Conservation (phyloP, 2,329 filamentous ascomycete genomes). For the Drechslerella coelobrocha region DNA sequence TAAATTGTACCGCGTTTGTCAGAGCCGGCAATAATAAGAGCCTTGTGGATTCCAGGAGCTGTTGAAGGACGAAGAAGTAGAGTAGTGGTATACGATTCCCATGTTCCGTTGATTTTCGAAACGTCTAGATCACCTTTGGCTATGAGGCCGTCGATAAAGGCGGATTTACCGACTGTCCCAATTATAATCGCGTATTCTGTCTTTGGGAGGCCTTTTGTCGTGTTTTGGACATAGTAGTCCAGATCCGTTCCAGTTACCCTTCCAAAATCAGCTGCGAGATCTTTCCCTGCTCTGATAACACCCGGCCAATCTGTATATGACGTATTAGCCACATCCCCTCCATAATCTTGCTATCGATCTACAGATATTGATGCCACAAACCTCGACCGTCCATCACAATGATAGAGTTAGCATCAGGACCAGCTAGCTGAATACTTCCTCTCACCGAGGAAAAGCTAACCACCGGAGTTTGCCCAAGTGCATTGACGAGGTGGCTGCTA, state of each 20-base stretch:
- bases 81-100: constrained; percentile 72
- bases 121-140: constrained; percentile 66
- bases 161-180: constrained; percentile 71
- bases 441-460: constrained; percentile 35
- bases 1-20: constrained; percentile 73
- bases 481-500: constrained; percentile 39
- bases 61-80: constrained; percentile 67
- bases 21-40: constrained; percentile 72
- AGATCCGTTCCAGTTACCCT: constrained; percentile 67
- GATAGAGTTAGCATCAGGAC: constrained; percentile 33
- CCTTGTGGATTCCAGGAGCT: constrained; percentile 62
- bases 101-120: constrained; percentile 66
- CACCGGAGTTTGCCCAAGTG: constrained; percentile 43
- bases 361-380: constrained; percentile 2
- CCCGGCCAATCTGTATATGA: constrained; percentile 58
- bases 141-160: constrained; percentile 68
- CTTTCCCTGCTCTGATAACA: constrained; percentile 71
- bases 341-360: background rate
- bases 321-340: constrained; percentile 3
- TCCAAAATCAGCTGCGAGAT: constrained; percentile 73
- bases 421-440: constrained; percentile 43
- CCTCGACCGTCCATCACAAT: constrained; percentile 47
- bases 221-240: constrained; percentile 41
- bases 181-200: constrained; percentile 67
- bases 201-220: constrained; percentile 55